A percentile compares a stretch with the other conserved stretches of the same genome.
These are phyloP conservation scores for Grosmannia penicillata DNA, from an alignment of 2,329 filamentous ascomycete genomes.

Conservation along the genomic window DNA sequence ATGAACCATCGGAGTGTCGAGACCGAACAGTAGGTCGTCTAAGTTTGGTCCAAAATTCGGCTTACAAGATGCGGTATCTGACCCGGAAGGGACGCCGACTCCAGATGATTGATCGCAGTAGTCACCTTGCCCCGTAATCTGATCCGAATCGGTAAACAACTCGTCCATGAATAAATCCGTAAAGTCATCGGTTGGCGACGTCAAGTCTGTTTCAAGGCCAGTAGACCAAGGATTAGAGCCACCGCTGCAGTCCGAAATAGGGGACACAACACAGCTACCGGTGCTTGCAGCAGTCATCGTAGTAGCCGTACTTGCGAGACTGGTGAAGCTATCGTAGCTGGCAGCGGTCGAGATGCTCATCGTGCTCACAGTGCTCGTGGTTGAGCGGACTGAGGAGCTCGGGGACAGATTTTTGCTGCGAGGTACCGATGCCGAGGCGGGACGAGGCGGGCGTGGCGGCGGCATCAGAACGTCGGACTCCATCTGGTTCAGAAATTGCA, in stretches of 20 bases:
- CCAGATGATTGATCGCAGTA: too few relatives aligned
- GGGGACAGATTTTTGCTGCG: slow-evolving; percentile 29
- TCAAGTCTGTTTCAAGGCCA: slow-evolving; percentile 26
- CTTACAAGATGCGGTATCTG: too few relatives aligned
- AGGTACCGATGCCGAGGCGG: slow-evolving; percentile 8
- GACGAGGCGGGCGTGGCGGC: slow-evolving; percentile 11
- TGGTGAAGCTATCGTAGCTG: too few relatives aligned
- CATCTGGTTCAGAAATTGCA: slow-evolving; percentile 17
- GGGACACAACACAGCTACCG: slow-evolving; percentile 25
- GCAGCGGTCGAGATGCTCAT: slow-evolving; percentile 13
- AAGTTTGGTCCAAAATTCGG: too few relatives aligned
- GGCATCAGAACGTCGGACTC: not conserved
- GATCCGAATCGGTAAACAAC: slow-evolving; percentile 6
- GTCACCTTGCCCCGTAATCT: too few relatives aligned
- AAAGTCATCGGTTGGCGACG: slow-evolving; percentile 28
- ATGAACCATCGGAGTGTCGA: too few relatives aligned
- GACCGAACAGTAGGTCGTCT: too few relatives aligned
- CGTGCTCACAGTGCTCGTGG: slow-evolving; percentile 18
- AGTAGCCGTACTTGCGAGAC: slow-evolving; percentile 11
- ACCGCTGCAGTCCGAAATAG: slow-evolving; percentile 28
- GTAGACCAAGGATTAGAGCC: slow-evolving; percentile 24
- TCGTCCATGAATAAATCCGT: slow-evolving; percentile 17
- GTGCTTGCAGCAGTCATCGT: slow-evolving; percentile 15
- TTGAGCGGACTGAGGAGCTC: slow-evolving; percentile 33
- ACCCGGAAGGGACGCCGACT: too few relatives aligned